Base-by-base conservation (phyloP, 2,329 filamentous ascomycete genomes). In the Claviceps monticola region DNA sequence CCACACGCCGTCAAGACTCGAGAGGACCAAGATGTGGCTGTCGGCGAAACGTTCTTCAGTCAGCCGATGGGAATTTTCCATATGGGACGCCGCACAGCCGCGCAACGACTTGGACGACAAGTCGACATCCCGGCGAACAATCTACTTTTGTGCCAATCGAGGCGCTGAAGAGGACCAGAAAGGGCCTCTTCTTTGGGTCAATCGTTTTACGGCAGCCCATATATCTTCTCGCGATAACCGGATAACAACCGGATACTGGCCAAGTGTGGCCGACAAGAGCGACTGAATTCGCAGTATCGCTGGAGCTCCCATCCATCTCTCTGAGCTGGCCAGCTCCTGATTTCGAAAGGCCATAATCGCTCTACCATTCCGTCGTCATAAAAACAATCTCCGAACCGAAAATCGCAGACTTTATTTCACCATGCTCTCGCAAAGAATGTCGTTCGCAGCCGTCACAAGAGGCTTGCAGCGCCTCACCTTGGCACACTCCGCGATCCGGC, bases 341-440 rank as follows among this genome's bases (percentile, higher is more conserved):
- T 19, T n/a, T 17, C 13, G 8, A 17, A 17, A n/a, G 26, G 13
- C 46, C 8, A 41, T 13, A 21, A 36, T 34, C 29, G 9, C 38
- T 16, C 19, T 17, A 9, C n/a, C 45, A 6, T 34, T 19, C 13
- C 46, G 36, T n/a, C 19, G 23, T 13, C 43, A 29, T 17, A 23
- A 4, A 11, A 3, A 34, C 29, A 34, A 34, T 34, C 9, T 34
- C 29, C 29, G 29, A 34, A 34, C 9, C 29, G 29, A 11, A 34
- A 34, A 34, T 11, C 9, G 9, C 3, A 34, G 29, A 11, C 29
- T 34, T 4, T 34, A 7, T 21, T 4, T 5, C 29, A 47, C 2
- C 17, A 68, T 68, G 66, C 56, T 68, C 16, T 61, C 63, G 48
- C 57, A 58, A 51, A 57, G 62, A 47, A 50, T 67, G 23, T 58